These are phyloP conservation scores for Taiozyma sp. DNA, from an alignment of 1,139 yeast genomes.

Conservation along the genomic window DNA sequence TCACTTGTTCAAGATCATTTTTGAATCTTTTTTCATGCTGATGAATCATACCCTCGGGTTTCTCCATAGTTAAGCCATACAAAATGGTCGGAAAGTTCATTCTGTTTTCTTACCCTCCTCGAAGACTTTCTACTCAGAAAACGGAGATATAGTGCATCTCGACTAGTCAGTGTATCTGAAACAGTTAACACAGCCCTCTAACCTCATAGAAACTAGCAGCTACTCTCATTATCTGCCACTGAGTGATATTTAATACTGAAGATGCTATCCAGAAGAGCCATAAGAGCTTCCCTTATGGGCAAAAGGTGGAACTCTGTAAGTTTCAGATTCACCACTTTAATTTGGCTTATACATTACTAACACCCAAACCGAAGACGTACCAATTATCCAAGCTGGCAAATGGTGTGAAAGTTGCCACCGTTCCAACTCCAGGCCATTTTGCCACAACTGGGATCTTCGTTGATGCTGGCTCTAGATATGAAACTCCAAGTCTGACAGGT, in stretches of 20 bases:
- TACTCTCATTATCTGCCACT: not conserved
- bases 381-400: constrained; percentile 54
- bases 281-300: not conserved
- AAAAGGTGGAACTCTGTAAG: not conserved
- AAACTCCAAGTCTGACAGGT: constrained; percentile 53
- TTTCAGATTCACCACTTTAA: not conserved
- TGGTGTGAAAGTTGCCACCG: constrained; percentile 82
- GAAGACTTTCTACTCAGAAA: not conserved
- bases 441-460: constrained; percentile 87
- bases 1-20: not conserved
- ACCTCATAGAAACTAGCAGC: not conserved
- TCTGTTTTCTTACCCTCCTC: not conserved
- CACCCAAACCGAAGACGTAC: not conserved
- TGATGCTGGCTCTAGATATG: constrained; percentile 88
- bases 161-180: not conserved
- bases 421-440: constrained; percentile 86
- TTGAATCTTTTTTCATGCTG: not conserved
- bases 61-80: not conserved
- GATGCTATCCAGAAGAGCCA: not conserved
- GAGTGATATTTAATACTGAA: not conserved
- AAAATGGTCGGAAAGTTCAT: not conserved
- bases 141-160: not conserved
- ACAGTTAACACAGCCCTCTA: not conserved
- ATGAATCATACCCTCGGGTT: not conserved
- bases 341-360: constrained; percentile 1